Base-by-base conservation (phyloP, 2,329 filamentous ascomycete genomes). In the Fusarium sp. region DNA sequence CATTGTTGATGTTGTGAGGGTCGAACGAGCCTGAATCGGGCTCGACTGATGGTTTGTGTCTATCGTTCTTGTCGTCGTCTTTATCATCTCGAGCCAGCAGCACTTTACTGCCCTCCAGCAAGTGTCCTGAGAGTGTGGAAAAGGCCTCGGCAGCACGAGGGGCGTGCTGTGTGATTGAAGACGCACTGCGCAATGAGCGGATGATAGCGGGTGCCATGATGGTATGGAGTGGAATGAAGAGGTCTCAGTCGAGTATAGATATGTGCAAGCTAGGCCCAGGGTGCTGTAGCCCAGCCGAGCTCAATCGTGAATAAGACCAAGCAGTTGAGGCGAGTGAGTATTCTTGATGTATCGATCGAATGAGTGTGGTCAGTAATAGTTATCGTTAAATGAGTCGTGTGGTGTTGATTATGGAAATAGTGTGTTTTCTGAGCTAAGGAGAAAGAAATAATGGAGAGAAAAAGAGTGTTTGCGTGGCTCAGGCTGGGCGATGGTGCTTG, bases 1-100 rank as follows among this genome's bases (percentile, higher is more conserved):
- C 89, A 79, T 92, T 92, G 83, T 88, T 90, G 82, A 91, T 89
- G 65, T 87, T 77, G 44, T 86, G 81, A 4, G 89, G 88, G 66
- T 85, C 82, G n/a, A 89, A 85, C 18, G 87, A 84, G 64, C 89
- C 90, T 7, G 73, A 66, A 15, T 80, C 78, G 1, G 88, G 85
- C 73, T 89, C 79, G 4, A 79, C 66, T 6, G 81, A 77, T 26
- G 79, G 75, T 30, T 78, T 74, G 26, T 77, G 68, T 28, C 78
- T 75, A 9, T 76, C 68, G 14, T 36, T 41, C n/a, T 75, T 73
- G 26, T 74, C 74, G 8, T 76, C 76, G 52, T 84, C 77, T 54
- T 72, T 50, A 32, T 68, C 44, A 20, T 85, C 83, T 44, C 86
- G 85, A 30, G 80, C 80, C 14, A 83, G 74, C 12, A 89, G 81